A percentile compares a stretch with the other conserved stretches of the same genome.
These are phyloP conservation scores for Kitagawia praeruptora DNA, from an alignment of 129 eudicot genomes.

Conservation along the genomic window DNA sequence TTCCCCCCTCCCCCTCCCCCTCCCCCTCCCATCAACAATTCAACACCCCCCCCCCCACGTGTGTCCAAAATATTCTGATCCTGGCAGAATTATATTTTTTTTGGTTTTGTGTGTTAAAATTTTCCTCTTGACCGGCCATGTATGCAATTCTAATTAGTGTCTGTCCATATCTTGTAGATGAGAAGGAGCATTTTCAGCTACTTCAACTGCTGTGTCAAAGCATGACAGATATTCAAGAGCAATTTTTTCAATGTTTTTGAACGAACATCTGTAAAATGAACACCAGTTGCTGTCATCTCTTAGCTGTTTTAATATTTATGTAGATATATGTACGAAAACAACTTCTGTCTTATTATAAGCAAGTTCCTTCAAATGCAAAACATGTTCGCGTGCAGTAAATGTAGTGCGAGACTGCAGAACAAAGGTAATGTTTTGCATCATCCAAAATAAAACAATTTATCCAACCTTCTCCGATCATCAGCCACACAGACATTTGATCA, in stretches of 20 bases:
- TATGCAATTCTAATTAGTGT: background rate
- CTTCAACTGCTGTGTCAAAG: conserved; percentile 75
- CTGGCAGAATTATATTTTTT: too few species aligned
- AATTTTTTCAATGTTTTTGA: background rate
- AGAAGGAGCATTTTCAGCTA: conserved; percentile 62
- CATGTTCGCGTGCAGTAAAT: too few species aligned
- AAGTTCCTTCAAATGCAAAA: background rate
- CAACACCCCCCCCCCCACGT: too few species aligned
- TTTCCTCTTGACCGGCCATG: background rate
- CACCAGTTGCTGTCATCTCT: background rate
- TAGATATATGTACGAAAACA: conserved; percentile 1
- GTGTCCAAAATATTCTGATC: too few species aligned
- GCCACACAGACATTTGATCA: too few species aligned
- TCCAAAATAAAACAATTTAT: too few species aligned
- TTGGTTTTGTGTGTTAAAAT: background rate
- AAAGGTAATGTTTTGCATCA: too few species aligned
- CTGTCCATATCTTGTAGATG: conserved; percentile 17
- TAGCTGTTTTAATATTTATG: background rate
- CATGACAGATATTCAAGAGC: conserved; percentile 23
- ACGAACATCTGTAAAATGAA: background rate
- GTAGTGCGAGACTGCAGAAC: too few species aligned
- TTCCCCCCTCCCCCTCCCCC: too few species aligned
- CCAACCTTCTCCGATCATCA: too few species aligned
- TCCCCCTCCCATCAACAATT: too few species aligned
- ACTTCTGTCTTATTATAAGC: background rate